Evolutionary conservation across 495 filamentous ascomycete genomes (phyloP).

Genomic region (Evernia prunastri): DNA sequence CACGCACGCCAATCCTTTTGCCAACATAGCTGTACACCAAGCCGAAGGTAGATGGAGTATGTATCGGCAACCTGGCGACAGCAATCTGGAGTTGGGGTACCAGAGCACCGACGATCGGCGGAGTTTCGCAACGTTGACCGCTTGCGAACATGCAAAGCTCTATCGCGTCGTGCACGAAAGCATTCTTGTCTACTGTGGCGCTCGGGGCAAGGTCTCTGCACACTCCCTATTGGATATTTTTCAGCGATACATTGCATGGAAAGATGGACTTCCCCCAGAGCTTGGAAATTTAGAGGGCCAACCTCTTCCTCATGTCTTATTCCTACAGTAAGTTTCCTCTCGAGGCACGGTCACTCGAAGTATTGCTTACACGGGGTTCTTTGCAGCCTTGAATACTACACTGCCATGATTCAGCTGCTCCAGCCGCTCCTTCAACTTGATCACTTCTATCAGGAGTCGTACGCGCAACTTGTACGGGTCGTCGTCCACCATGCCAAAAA

Average conservation of each 20-base stretch:
- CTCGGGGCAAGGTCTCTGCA: constrained; percentile 26
- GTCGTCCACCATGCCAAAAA: constrained; percentile 12
- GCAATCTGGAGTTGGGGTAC: neutral
- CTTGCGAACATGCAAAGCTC: constrained; percentile 29
- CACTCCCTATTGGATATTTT: constrained; percentile 29
- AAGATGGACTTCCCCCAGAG: constrained; percentile 26
- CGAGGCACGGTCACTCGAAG: neutral
- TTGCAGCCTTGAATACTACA: constrained; percentile 25
- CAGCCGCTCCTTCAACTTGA: constrained; percentile 17
- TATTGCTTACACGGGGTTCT: neutral
- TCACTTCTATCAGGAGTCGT: constrained; percentile 6
- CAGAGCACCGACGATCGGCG: neutral
- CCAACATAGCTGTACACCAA: constrained; percentile 4
- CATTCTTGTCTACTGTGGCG: constrained; percentile 34
- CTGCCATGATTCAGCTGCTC: constrained; percentile 22
- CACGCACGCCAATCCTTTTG: constrained; percentile 12
- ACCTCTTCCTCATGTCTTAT: constrained; percentile 35
- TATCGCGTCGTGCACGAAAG: constrained; percentile 32
- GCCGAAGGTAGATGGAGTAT: constrained; percentile 11
- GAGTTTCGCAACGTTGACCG: constrained; percentile 20
- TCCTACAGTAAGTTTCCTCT: constrained; percentile 30
- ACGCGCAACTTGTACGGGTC: constrained; percentile 8
- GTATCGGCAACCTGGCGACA: constrained; percentile 20
- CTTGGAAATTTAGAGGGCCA: constrained; percentile 27
- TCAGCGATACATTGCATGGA: constrained; percentile 30